Base-by-base conservation (phyloP, 768 basidiomycete genomes). In the Lactarius psammicola region DNA sequence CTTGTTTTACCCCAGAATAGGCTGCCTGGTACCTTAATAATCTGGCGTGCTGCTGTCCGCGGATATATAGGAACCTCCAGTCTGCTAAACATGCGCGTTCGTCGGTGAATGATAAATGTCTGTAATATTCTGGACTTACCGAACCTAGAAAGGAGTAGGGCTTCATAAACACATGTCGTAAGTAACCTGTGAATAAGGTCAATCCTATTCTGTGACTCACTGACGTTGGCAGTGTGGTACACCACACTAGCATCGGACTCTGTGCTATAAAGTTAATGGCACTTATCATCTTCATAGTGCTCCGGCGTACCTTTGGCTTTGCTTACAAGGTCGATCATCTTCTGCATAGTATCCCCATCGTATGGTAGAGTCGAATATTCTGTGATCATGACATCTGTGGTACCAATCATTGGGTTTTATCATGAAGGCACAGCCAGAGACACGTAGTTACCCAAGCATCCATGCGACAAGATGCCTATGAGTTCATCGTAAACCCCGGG, bases 371-470 rank as follows among this genome's bases (percentile, higher is more conserved):
- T 46, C 20, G 60, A 61, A 33, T 6, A 20, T 7, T 46, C 4
- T 26, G 46, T 33, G 30, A 17, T 49, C 44, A 51, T 9, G 2
- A 46, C 17, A 46, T 53, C 60, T 61, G 20, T 17, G 34, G 20
- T 13, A 28, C 23, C 40, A 13, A 33, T 9, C 11, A 13, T 18
- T 18, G 26, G 20, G 57, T 30, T 34, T 34, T 34, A 13, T 56
- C 20, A 13, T 20, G 38, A 9, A 40, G 36, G 17, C 13, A 49
- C 18, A 4, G 30, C 13, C 23, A 23, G 31, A 4, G 7, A 59
- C n/a, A 60, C 9, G 5, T 13, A 28, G 1, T n/a, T 49, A 83
- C 84, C 74, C 15, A 82, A 70, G 68, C 81, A 80, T 3, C 74
- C 71, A 20, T 74, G 65, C 7, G 75, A 74, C 18, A 73, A 75